These are phyloP conservation scores for Serendipita vermifera DNA, from an alignment of 768 basidiomycete species.

Conservation along the genomic window DNA sequence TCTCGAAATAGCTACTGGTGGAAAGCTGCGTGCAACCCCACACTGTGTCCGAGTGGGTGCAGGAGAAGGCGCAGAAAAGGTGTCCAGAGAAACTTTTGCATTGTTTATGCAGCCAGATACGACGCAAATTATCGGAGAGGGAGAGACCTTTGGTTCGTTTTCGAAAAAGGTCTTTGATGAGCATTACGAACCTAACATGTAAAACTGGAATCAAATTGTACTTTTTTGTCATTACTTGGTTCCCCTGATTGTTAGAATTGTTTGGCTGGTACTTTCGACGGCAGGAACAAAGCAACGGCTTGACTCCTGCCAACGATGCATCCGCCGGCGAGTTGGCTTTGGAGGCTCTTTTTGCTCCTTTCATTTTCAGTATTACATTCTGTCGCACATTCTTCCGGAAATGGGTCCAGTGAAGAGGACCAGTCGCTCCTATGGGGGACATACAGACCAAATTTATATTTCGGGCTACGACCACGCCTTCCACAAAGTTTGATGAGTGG, in stretches of 20 bases:
- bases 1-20: slow-evolving; percentile 74
- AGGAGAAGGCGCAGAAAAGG: slow-evolving; percentile 30
- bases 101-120: slow-evolving; percentile 84
- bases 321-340: no score
- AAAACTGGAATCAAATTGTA: no score
- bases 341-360: no score
- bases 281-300: no score
- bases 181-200: slow-evolving; percentile 43
- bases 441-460: slow-evolving; percentile 90
- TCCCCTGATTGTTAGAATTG: no score
- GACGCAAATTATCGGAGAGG: slow-evolving; percentile 51
- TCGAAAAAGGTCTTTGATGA: slow-evolving; percentile 64
- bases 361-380: no score
- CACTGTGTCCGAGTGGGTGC: slow-evolving; percentile 79
- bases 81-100: slow-evolving; percentile 80
- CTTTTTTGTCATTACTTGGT: no score
- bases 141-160: slow-evolving; percentile 80
- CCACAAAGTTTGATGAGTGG: slow-evolving; percentile 89
- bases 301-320: no score
- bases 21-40: slow-evolving; percentile 77
- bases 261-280: no score
- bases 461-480: slow-evolving; percentile 72
- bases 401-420: background rate
- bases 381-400: no score
- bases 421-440: slow-evolving; percentile 62